These are phyloP conservation scores for Selaginella moellendorffii DNA, from an alignment of 75 land plant genomes.

Conservation along the genomic window DNA sequence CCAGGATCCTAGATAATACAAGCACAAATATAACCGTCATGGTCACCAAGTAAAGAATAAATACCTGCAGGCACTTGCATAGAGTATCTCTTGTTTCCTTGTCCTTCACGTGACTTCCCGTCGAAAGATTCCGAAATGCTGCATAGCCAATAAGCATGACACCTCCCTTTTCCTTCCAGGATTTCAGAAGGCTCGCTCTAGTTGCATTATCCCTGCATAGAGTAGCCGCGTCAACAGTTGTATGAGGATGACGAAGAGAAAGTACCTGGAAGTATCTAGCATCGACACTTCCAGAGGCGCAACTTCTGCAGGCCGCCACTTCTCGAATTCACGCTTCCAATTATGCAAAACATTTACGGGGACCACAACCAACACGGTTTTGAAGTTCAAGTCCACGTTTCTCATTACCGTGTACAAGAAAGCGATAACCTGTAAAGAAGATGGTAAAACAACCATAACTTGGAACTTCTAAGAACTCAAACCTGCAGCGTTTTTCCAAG, in stretches of 20 bases:
- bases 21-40: neutral
- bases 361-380: slow-evolving; percentile 75
- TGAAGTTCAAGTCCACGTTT: slow-evolving; percentile 51
- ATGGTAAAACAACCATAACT: neutral
- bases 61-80: slow-evolving; percentile 49
- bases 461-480: neutral
- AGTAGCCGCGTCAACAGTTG: neutral
- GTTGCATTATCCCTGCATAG: slow-evolving; percentile 42
- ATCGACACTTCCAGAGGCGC: slow-evolving; percentile 62
- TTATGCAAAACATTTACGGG: slow-evolving; percentile 98
- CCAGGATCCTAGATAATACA: slow-evolving; percentile 24
- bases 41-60: neutral
- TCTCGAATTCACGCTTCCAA: slow-evolving; percentile 78
- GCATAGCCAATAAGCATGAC: slow-evolving; percentile 80
- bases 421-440: slow-evolving; percentile 63
- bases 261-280: slow-evolving; percentile 79
- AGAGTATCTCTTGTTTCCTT: slow-evolving; percentile 37
- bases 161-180: slow-evolving; percentile 77
- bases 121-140: slow-evolving; percentile 68
- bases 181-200: slow-evolving; percentile 40
- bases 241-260: no score
- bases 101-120: slow-evolving; percentile 63
- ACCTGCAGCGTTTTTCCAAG: slow-evolving; percentile 98
- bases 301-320: slow-evolving; percentile 68
- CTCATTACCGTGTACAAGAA: slow-evolving; percentile 82